These are phyloP conservation scores for Diaporthe sp. DNA, from an alignment of 2,329 filamentous ascomycete genomes.

Conservation along the genomic window DNA sequence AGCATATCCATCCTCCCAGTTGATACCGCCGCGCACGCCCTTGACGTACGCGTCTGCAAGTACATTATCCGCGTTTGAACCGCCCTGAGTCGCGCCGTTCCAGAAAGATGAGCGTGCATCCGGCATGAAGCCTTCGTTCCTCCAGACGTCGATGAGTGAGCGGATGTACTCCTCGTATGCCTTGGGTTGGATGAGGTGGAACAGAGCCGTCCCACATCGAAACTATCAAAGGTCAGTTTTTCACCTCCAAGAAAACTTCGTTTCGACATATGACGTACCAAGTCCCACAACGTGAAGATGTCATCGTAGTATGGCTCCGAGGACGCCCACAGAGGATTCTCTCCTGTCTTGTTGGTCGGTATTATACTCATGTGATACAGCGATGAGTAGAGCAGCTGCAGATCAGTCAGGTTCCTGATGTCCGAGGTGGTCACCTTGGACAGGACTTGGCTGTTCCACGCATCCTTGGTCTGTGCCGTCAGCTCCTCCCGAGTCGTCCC, in stretches of 20 bases:
- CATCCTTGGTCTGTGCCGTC: constrained; percentile 59
- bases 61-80: constrained; percentile 79
- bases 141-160: constrained; percentile 77
- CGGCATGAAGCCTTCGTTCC: constrained; percentile 73
- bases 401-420: constrained; percentile 62
- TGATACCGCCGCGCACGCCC: constrained; percentile 71
- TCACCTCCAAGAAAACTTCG: background rate
- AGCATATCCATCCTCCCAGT: constrained; percentile 74
- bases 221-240: constrained; percentile 57
- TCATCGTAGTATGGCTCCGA: constrained; percentile 79
- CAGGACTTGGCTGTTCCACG: constrained; percentile 74
- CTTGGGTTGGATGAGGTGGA: constrained; percentile 74
- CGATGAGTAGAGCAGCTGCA: constrained; percentile 75
- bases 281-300: constrained; percentile 78
- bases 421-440: constrained; percentile 74
- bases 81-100: constrained; percentile 78
- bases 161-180: constrained; percentile 76
- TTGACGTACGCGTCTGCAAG: constrained; percentile 81
- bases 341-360: constrained; percentile 78
- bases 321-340: constrained; percentile 76
- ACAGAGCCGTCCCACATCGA: constrained; percentile 74
- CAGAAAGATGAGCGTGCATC: constrained; percentile 77
- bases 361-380: constrained; percentile 79
- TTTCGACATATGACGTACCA: constrained; percentile 44
- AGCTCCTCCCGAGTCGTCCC: constrained; percentile 59